Base-by-base conservation (phyloP, 768 basidiomycete species). In the Mycena haematopus region DNA sequence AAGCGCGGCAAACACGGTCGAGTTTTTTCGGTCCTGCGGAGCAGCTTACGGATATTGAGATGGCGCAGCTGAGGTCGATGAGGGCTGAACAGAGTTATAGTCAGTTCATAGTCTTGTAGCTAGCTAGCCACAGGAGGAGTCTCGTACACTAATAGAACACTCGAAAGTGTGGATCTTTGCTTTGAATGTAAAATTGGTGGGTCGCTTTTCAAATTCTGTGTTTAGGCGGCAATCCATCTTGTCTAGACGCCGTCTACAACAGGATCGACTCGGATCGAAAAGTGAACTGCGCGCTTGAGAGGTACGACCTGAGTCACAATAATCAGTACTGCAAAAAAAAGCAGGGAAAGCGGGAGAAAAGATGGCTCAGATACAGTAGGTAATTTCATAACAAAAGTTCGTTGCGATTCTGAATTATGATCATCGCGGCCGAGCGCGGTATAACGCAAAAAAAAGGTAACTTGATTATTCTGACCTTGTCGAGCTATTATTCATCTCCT, bases 61-160 rank as follows among this genome's bases (percentile, higher is more conserved):
- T 78, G 74, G 68, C 67, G 44, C 72, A 75, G 68, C 67, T 80
- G 45, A 52, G 78, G 49, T 65, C 67, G 46, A 70, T 80, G 72
- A 68, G 73, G 38, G 70, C 70, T 11, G 71, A 71, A 13, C 35
- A 54, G 40, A 45, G 35, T 14, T 60, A 63, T 46, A 44, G 54
- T 3, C 57, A 47, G 49, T 63, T 63, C 22, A 44, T 63, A 25
- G 58, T 53, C 24, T 31, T 60, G 58, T 60, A 46, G 33, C 21
- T 19, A 31, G 29, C 4, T 31, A 31, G n/a, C n/a, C 29, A 31
- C 4, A 5, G 29, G 29, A 31, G 6, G 9, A 31, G 29, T 31
- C 29, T 31, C 29, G n/a, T n/a, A n/a, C n/a, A n/a, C n/a, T n/a
- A n/a, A n/a, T n/a, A n/a, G n/a, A n/a, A n/a, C n/a, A n/a, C n/a